Conservation (phyloP, 345 rosid genomes). For the Moringa oleifera region DNA sequence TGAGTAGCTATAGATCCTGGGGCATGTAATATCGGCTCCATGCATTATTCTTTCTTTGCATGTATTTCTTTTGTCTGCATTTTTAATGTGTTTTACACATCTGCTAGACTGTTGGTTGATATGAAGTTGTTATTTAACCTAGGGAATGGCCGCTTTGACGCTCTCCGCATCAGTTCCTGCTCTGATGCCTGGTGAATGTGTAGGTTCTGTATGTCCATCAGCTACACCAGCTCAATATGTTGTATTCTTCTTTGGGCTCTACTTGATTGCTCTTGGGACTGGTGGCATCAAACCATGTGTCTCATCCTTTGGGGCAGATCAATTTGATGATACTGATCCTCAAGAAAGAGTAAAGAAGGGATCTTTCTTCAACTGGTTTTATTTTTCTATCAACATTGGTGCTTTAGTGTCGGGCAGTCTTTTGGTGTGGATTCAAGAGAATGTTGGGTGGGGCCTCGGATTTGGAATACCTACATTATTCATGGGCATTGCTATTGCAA, state of each 20-base stretch:
- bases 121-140: conserved; percentile 10
- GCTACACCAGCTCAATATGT: conserved; percentile 65
- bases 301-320: conserved; percentile 93
- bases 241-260: conserved; percentile 80
- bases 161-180: conserved; percentile 82
- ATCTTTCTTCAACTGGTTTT: conserved; percentile 94
- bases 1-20: too few species aligned
- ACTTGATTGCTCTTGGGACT: conserved; percentile 85
- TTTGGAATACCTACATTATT: conserved; percentile 90
- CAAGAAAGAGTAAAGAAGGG: conserved; percentile 76
- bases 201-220: conserved; percentile 53
- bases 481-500: conserved; percentile 76
- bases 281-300: conserved; percentile 98
- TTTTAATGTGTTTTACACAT: not conserved
- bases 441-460: conserved; percentile 91
- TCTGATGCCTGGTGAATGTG: conserved; percentile 63
- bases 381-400: conserved; percentile 88
- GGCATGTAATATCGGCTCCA: too few species aligned
- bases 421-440: conserved; percentile 89
- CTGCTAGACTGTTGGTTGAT: conserved; percentile 10
- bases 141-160: conserved; percentile 87
- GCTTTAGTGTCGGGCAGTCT: conserved; percentile 82
- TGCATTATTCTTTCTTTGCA: not conserved
- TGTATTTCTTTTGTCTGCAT: too few species aligned
- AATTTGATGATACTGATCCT: conserved; percentile 85